A percentile compares a stretch with the other conserved stretches of the same genome.
Conservation (phyloP, 2,329 filamentous ascomycete species). For the Pleurostoma richardsiae region DNA sequence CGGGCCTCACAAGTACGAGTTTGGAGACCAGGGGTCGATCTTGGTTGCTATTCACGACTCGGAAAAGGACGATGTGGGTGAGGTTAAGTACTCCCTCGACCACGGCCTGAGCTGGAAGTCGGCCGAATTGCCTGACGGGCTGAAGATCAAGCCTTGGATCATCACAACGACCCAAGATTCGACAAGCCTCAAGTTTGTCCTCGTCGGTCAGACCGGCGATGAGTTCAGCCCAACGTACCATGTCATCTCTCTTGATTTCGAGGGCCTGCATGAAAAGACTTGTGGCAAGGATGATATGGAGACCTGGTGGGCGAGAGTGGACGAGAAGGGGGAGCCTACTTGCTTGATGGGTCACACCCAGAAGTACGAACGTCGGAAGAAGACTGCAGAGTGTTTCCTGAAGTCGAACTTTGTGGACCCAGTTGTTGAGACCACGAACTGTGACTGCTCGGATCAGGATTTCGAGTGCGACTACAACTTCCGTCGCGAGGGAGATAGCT, state of each 20-base stretch:
- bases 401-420: slow-evolving; percentile 80
- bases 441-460: slow-evolving; percentile 76
- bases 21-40: slow-evolving; percentile 88
- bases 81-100: slow-evolving; percentile 74
- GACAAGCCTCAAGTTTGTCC: slow-evolving; percentile 83
- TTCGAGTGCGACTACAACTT: slow-evolving; percentile 99
- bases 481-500: slow-evolving; percentile 62
- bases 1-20: slow-evolving; percentile 91
- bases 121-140: slow-evolving; percentile 59
- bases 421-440: slow-evolving; percentile 62
- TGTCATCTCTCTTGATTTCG: slow-evolving; percentile 78
- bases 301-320: slow-evolving; percentile 78
- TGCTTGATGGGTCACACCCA: slow-evolving; percentile 98
- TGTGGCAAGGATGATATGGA: slow-evolving; percentile 79
- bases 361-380: slow-evolving; percentile 78
- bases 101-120: slow-evolving; percentile 82
- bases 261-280: slow-evolving; percentile 70
- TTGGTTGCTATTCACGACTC: slow-evolving; percentile 79
- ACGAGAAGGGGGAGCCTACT: slow-evolving; percentile 73
- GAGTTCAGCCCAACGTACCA: slow-evolving; percentile 46
- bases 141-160: slow-evolving; percentile 65
- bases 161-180: slow-evolving; percentile 90
- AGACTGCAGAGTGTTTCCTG: slow-evolving; percentile 83
- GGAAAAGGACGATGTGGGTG: slow-evolving; percentile 50
- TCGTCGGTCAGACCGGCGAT: slow-evolving; percentile 58